Percentiles rank a stretch among this genome's conserved stretches.
phyloP scores from a whole-genome alignment of 139 green algal species.

The Chlamydomonas asymmetrica region DNA sequence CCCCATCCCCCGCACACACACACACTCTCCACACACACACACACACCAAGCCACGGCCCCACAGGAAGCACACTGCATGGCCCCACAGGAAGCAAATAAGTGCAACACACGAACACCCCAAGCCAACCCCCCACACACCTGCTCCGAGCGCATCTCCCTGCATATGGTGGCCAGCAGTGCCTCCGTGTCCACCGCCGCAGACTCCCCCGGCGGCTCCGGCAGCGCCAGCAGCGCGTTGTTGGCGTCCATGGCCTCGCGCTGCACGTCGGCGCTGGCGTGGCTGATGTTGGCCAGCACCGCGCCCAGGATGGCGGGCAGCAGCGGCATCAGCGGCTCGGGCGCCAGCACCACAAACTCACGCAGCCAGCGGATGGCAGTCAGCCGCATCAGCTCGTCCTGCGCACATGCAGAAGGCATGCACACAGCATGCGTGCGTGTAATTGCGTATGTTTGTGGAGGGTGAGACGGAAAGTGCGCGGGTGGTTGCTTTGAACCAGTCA shows the following conservation, averaged over 20 bases:
- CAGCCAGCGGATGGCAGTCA: slow-evolving; percentile 85
- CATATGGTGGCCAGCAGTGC: slow-evolving; percentile 61
- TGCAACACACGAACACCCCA: no score
- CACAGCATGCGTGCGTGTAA: no score
- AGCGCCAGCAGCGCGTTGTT: slow-evolving; percentile 48
- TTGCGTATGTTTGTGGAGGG: no score
- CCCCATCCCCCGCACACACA: no score
- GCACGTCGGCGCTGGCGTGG: slow-evolving; percentile 54
- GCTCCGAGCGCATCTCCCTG: slow-evolving; percentile 53
- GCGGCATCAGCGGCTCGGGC: slow-evolving; percentile 59
- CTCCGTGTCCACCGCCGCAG: slow-evolving; percentile 29
- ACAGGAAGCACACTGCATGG: no score
- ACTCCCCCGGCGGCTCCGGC: not conserved
- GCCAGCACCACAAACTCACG: slow-evolving; percentile 73
- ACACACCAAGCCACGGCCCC: no score
- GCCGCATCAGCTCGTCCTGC: slow-evolving; percentile 73
- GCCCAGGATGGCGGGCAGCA: slow-evolving; percentile 75
- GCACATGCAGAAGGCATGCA: no score
- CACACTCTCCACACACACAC: no score
- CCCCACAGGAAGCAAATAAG: no score
- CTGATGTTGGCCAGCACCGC: slow-evolving; percentile 85
- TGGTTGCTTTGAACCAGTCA: no score
- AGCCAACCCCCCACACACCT: no score
- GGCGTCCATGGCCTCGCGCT: slow-evolving; percentile 33
- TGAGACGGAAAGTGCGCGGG: no score